Percentiles rank a stretch among this genome's conserved stretches.
Conservation (phyloP, 176 grass and related monocot genomes). For the Oryza rufipogon region DNA sequence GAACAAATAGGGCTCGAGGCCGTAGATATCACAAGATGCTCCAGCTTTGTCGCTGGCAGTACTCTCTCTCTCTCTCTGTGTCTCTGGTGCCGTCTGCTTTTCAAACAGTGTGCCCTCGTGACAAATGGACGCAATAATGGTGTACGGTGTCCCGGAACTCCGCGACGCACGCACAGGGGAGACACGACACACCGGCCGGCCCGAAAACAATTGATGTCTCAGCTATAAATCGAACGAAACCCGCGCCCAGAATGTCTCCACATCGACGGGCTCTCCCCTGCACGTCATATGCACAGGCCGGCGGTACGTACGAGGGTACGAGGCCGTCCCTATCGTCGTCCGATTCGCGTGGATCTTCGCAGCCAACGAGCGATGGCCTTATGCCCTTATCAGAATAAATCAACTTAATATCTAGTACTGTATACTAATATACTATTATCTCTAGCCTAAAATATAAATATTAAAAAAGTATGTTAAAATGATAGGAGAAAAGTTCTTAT, state of each 20-base stretch:
- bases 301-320: neutral
- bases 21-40: neutral
- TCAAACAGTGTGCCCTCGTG: neutral
- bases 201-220: conserved; percentile 24
- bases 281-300: neutral
- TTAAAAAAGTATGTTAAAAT: too few species aligned
- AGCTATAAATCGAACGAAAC: conserved; percentile 18
- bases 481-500: too few species aligned
- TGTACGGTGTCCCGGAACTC: neutral
- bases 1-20: neutral
- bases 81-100: neutral
- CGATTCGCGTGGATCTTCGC: neutral
- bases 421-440: too few species aligned
- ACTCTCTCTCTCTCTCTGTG: too few species aligned
- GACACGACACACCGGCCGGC: neutral
- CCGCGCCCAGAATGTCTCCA: neutral
- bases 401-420: too few species aligned
- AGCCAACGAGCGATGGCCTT: neutral
- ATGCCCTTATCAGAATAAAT: too few species aligned
- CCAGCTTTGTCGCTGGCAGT: neutral
- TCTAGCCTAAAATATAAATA: too few species aligned
- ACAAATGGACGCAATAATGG: neutral
- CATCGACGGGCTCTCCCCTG: neutral
- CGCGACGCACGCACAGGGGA: neutral
- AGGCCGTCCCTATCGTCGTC: neutral